Percentiles rank a stretch among this genome's conserved stretches.
These are phyloP conservation scores for Talaromyces sp. DNA, from an alignment of 2,329 filamentous ascomycete genomes.

Conservation along the genomic window DNA sequence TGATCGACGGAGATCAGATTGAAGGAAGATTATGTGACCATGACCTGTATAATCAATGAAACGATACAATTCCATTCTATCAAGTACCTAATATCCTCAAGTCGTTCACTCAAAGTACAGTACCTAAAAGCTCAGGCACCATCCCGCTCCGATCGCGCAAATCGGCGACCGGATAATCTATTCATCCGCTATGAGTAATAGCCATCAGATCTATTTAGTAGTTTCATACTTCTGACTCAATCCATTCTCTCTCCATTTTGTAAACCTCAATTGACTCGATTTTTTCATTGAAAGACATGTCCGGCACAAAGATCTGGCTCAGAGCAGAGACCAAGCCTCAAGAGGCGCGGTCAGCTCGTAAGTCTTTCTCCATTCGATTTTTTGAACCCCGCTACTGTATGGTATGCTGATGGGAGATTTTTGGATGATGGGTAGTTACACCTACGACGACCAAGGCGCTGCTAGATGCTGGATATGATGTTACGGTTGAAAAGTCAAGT, in stretches of 20 bases:
- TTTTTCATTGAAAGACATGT: slow-evolving; percentile 24
- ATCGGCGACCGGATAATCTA: background rate
- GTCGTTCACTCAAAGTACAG: background rate
- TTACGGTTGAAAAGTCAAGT: slow-evolving; percentile 66
- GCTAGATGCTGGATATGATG: slow-evolving; percentile 64
- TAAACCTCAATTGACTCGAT: slow-evolving; percentile 9
- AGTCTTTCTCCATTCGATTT: slow-evolving; percentile 20
- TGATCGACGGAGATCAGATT: background rate
- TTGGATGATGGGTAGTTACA: slow-evolving; percentile 35
- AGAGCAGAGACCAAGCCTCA: slow-evolving; percentile 59
- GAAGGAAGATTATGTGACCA: background rate
- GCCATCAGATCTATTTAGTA: background rate
- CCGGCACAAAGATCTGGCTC: slow-evolving; percentile 49
- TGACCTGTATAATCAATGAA: background rate
- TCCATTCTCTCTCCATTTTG: background rate
- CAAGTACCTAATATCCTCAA: background rate
- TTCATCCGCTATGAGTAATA: slow-evolving; percentile 19
- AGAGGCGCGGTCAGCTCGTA: slow-evolving; percentile 53
- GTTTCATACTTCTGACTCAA: background rate
- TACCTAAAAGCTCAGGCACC: background rate
- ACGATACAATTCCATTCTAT: background rate
- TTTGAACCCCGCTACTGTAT: background rate
- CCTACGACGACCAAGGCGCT: slow-evolving; percentile 58
- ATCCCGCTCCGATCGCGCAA: slow-evolving; percentile 15
- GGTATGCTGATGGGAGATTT: background rate